Percentiles rank a stretch among this genome's conserved stretches.
Conservation (phyloP, 352 stramenopile genomes). For the Globisporangium middletonii region DNA sequence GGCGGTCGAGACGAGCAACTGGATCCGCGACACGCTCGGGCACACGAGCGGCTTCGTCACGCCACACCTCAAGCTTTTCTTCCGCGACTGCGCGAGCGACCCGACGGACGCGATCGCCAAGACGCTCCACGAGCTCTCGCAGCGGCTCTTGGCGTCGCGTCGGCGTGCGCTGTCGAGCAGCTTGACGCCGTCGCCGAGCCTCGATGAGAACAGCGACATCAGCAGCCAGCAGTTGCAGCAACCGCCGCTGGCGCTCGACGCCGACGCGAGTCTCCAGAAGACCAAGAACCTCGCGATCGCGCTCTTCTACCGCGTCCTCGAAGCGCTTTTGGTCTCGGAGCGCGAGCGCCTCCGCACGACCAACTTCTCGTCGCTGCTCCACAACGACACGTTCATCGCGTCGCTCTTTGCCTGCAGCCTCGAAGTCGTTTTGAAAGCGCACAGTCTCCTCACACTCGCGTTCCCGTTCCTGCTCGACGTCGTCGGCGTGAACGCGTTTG, state of each 20-base stretch:
- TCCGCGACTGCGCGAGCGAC: conserved; percentile 48
- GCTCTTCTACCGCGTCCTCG: conserved; percentile 80
- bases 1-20: conserved; percentile 79
- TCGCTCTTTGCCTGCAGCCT: conserved; percentile 80
- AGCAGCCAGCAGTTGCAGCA: background rate
- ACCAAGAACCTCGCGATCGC: conserved; percentile 57
- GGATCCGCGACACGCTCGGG: conserved; percentile 60
- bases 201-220: conserved; percentile 11
- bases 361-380: conserved; percentile 76
- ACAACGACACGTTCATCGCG: conserved; percentile 75
- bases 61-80: conserved; percentile 47
- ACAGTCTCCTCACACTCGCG: conserved; percentile 81
- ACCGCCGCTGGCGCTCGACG: conserved; percentile 9
- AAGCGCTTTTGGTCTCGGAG: conserved; percentile 67
- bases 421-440: conserved; percentile 79
- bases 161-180: conserved; percentile 8
- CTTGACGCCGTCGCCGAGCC: background rate
- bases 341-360: conserved; percentile 52
- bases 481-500: conserved; percentile 74
- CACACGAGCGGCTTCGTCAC: conserved; percentile 26
- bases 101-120: conserved; percentile 49
- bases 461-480: conserved; percentile 78
- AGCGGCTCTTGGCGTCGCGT: conserved; percentile 41
- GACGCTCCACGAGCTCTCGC: conserved; percentile 40
- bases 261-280: conserved; percentile 74